Base-by-base conservation (phyloP, 208 protist species). In the Phytomonas sp. region DNA sequence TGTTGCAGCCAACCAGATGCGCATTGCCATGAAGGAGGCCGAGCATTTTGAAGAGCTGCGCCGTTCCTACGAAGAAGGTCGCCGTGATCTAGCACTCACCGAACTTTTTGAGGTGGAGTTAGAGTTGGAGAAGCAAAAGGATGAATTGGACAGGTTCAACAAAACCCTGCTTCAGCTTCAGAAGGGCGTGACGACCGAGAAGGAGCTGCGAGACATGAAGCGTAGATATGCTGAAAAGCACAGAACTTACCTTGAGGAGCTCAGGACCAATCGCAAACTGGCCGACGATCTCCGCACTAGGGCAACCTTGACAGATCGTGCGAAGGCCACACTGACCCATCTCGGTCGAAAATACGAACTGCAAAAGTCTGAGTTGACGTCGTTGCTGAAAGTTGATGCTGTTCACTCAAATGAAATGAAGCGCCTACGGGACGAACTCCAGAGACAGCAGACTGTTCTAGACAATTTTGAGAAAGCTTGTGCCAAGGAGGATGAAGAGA, bases 1-100 rank as follows among this genome's bases (percentile, higher is more conserved):
- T 2, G 76, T 84, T 4, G 98, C 98, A 68, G 94, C 98, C 26
- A 95, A 97, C 51, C 94, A 98, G 78, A 96, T 96, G 72, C 93
- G 95, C 6, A 75, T 97, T 40, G 97, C 98, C 59, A 96, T 98
- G 83, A 94, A 98, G 66, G 98, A 99, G 79, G 94, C 96, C 0
- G 92, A 99, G 69, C 84, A 79, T 75, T 97, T 87, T 76, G 82
- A 85, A 32, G 79, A 92, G 56, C 73, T 91, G 17, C 34, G 78
- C 20, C 70, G 82, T 51, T 76, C 82, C 37, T 74, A 82, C 33
- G 70, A 76, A 37, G 68, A 86, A 7, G 80, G 91, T 30, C 79
- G 85, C 59, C 75, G 88, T 23, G 70, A 96, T 68, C 69, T 88
- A 13, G 87, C 87, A 2, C 78, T 99, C 4, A 88, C 86, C 2